Percentiles rank a stretch among this genome's conserved stretches.
Conservation (phyloP, 305 asterid species). For the Fraxinus paxiana region DNA sequence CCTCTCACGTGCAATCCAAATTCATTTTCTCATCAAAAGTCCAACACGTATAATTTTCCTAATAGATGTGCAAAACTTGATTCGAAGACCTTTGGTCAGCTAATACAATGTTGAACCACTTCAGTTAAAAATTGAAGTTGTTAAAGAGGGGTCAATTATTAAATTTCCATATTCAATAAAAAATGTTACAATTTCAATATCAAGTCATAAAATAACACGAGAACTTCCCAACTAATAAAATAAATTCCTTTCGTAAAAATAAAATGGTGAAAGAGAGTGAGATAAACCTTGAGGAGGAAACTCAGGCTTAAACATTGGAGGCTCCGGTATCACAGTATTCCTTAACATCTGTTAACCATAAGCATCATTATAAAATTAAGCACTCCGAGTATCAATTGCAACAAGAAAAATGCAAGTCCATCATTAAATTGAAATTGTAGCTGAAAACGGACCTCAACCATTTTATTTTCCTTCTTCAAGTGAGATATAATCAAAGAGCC, state of each 20-base stretch:
- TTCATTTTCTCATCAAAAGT: background rate
- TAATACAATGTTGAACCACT: background rate
- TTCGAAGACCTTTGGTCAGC: background rate
- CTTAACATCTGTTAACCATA: conserved; percentile 58
- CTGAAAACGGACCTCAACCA: conserved; percentile 51
- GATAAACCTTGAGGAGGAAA: conserved; percentile 86
- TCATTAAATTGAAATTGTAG: background rate
- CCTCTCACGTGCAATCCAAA: background rate
- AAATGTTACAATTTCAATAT: background rate
- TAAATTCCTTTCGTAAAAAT: background rate
- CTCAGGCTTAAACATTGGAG: conserved; percentile 93
- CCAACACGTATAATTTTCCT: background rate
- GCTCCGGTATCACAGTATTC: conserved; percentile 88
- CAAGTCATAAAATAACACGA: background rate
- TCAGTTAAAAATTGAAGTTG: background rate
- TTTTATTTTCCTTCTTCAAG: conserved; percentile 62
- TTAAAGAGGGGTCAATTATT: background rate
- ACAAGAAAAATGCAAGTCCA: background rate
- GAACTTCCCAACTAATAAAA: background rate
- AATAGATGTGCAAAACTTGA: background rate
- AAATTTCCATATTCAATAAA: background rate
- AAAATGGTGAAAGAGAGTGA: background rate
- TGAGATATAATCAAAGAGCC: conserved; percentile 54
- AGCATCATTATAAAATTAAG: conserved; percentile 17
- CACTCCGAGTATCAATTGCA: background rate